Conservation (phyloP, 2,329 filamentous ascomycete species). For the Simplicillium aogashimaense region DNA sequence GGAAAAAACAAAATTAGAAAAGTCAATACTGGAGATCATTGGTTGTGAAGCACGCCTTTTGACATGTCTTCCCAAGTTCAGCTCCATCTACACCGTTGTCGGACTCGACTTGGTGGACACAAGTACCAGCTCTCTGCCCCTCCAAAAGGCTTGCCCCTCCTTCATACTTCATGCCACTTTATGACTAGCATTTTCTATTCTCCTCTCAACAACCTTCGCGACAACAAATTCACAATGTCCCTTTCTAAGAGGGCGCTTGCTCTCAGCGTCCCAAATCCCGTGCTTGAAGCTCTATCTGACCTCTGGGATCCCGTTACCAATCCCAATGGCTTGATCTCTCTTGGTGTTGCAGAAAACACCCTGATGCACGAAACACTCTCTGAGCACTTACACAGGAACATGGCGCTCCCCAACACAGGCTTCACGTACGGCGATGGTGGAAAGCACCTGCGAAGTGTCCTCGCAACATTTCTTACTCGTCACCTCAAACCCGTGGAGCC, state of each 20-base stretch:
- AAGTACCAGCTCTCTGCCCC: no score
- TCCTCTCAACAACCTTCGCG: not conserved
- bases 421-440: conserved; percentile 33
- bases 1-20: no score
- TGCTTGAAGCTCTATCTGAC: conserved; percentile 35
- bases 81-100: no score
- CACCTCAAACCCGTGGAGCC: conserved; percentile 17
- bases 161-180: no score
- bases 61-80: no score
- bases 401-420: conserved; percentile 17
- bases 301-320: conserved; percentile 30
- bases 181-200: no score
- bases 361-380: conserved; percentile 38
- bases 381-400: conserved; percentile 27
- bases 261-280: conserved; percentile 8
- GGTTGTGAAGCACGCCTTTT: no score
- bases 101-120: no score
- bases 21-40: no score
- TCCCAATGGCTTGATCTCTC: conserved; percentile 34
- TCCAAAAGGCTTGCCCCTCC: no score
- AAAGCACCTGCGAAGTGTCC: conserved; percentile 17
- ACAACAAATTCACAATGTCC: conserved; percentile 1
- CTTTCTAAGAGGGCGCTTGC: conserved; percentile 16
- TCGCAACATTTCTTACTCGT: conserved; percentile 25
- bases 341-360: conserved; percentile 42